Base-by-base conservation (phyloP, 1,284 basidiomycete genomes). In the Fistulina hepatica region DNA sequence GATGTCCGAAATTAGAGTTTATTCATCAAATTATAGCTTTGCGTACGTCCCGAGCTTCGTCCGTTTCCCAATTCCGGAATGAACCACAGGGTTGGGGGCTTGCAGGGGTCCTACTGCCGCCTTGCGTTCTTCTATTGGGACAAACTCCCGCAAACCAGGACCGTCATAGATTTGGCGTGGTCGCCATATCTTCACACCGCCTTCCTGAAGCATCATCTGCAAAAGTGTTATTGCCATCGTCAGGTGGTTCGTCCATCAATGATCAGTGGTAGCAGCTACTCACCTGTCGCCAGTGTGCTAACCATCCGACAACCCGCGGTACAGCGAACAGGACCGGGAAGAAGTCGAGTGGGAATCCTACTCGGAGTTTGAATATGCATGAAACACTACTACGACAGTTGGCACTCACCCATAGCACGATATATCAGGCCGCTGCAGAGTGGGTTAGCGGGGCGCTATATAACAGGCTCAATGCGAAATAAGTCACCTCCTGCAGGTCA, bases 291-390 rank as follows among this genome's bases (percentile, higher is more conserved):
- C 85, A 89, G 56, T 89, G 85, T 1, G 88, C 86, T 8, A 90
- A 64, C 88, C 86, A 90, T 8, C 88, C 88, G 16, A 86, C 86
- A 3, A 91, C 84, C 13, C 88, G 75, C 3, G 88, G 89, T 3
- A 92, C 85, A 13, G 81, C 88, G 52, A 92, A 92, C 27, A 92
- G 60, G 22, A 92, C 86, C 1, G 88, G 85, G 75, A 89, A 92
- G 57, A 85, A 90, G 60, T 91, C 88, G 47, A 83, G 67, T 2
- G 88, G 86, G 67, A 90, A 90, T 31, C 84, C 84, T 83, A 48
- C 23, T 25, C 33, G 28, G 30, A 32, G 31, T 40, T 34, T 44
- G 31, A 37, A 33, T 17, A 28, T 39, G 37, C 22, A 43, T 33
- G 41, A 37, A 21, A 32, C 33, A 32, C 11, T 35, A 27, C 33